These are phyloP conservation scores for Cystofilobasidium macerans DNA, from an alignment of 768 basidiomycete species.

Conservation along the genomic window DNA sequence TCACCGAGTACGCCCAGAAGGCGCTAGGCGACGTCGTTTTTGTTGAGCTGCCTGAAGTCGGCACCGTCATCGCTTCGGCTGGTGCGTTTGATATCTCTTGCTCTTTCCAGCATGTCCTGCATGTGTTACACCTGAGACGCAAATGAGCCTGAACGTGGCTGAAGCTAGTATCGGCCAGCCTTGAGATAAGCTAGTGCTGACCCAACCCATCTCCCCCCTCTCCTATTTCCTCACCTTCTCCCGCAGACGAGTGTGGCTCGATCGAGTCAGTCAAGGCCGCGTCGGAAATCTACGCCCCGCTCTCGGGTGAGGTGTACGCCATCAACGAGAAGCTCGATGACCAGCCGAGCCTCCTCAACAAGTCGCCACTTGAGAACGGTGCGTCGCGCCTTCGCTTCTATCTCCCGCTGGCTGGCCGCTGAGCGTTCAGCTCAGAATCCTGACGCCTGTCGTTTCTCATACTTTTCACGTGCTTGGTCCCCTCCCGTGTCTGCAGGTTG, in stretches of 20 bases:
- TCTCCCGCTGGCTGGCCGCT: too few species aligned
- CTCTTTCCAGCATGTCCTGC: neutral
- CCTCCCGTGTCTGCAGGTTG: conserved; percentile 55
- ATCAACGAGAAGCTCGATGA: conserved; percentile 61
- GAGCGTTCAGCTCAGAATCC: too few species aligned
- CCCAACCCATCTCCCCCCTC: too few species aligned
- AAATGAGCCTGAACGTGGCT: too few species aligned
- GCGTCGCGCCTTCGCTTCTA: conserved; percentile 29
- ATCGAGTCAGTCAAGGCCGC: conserved; percentile 96
- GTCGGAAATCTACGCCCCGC: conserved; percentile 90
- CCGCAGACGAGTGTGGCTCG: conserved; percentile 67
- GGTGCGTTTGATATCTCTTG: conserved; percentile 47
- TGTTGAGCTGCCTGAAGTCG: conserved; percentile 71
- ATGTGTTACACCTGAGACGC: too few species aligned
- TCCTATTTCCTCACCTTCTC: too few species aligned
- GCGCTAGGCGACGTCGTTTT: conserved; percentile 93
- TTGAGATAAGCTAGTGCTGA: too few species aligned
- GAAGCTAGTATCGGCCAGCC: too few species aligned
- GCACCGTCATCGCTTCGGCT: conserved; percentile 54
- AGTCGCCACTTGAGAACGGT: conserved; percentile 75
- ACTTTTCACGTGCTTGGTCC: neutral
- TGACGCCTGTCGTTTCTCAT: neutral
- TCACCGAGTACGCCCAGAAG: conserved; percentile 86
- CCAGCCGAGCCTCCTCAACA: conserved; percentile 75
- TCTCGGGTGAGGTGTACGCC: conserved; percentile 69